Base-by-base conservation (phyloP, 75 land plant genomes). In the Sequoiadendron giganteum region DNA sequence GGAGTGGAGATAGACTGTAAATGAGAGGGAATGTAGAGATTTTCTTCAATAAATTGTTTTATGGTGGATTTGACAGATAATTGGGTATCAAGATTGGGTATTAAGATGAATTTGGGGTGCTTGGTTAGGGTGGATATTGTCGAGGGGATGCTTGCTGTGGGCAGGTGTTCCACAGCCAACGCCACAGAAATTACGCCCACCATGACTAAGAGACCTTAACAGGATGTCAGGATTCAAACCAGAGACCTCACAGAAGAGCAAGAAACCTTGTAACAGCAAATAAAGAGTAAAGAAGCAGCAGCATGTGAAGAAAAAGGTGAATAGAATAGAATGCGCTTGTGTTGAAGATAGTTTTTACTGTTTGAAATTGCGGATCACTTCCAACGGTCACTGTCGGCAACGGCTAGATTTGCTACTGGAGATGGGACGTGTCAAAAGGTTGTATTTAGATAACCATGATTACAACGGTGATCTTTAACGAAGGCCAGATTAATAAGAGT, bases 1-100 rank as follows among this genome's bases (percentile, higher is more conserved):
- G 93, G 93, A 80, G 93, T 90, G 32, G 87, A 70, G 13, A 92
- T 85, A 78, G 49, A 76, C 88, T 92, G 93, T 85, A 79, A 85
- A 14, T 87, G 80, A 39, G 86, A 56, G 19, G 90, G 89, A 39
- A 92, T 87, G 87, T 55, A 87, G 19, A 92, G 89, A 55, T 79
- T 38, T 25, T 86, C 48, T 28, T 88, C 34, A 18, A 92, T 84
- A 84, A 89, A 92, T 55, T 84, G 76, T 85, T 92, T 91, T 42
- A 92, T 70, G n/a, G 93, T 47, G 80, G 87, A 83, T 52, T 79
- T 92, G 45, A 92, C 90, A 40, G 92, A 84, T 13, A 88, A 90
- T 45, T 87, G 68, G 56, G 86, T 42, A 36, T 87, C 87, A 73
- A 92, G 34, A 86, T 92, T 91, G 56, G 93, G 93, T 43, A 90